Evolutionary conservation across 306 rosid genomes (phyloP).

Genomic region (Cicer arietinum): DNA sequence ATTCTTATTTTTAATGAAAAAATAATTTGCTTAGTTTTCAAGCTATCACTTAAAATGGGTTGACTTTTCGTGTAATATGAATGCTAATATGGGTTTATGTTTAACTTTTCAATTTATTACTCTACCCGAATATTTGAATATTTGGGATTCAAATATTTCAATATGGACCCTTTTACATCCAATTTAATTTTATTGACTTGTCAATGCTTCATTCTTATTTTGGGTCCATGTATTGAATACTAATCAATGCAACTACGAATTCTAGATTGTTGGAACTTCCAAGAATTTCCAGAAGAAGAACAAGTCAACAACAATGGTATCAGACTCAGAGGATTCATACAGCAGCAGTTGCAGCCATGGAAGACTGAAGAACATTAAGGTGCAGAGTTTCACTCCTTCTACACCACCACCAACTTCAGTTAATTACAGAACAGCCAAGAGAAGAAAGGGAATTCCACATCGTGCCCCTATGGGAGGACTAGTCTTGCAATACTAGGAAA

Average conservation of each 20-base stretch:
- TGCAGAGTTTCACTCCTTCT: constrained; percentile 80
- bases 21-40: constrained; percentile 26
- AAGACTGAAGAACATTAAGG: constrained; percentile 44
- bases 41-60: constrained; percentile 40
- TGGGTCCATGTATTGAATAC: background rate
- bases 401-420: constrained; percentile 87
- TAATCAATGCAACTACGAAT: constrained; percentile 28
- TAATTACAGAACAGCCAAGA: constrained; percentile 77
- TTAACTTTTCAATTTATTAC: background rate
- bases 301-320: constrained; percentile 52
- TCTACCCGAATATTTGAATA: background rate
- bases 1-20: background rate
- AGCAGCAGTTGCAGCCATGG: constrained; percentile 78
- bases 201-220: constrained; percentile 6
- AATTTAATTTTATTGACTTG: constrained; percentile 20
- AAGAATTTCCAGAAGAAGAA: constrained; percentile 59
- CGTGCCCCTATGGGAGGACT: constrained; percentile 97
- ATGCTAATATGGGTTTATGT: background rate
- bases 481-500: constrained; percentile 62
- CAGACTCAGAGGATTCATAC: constrained; percentile 87
- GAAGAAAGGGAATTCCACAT: constrained; percentile 95
- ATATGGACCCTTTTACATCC: background rate
- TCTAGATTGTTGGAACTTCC: constrained; percentile 77
- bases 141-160: constrained; percentile 4
- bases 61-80: constrained; percentile 39